phyloP scores from a whole-genome alignment of 305 asterid species.

The Fraxinus paxiana region DNA sequence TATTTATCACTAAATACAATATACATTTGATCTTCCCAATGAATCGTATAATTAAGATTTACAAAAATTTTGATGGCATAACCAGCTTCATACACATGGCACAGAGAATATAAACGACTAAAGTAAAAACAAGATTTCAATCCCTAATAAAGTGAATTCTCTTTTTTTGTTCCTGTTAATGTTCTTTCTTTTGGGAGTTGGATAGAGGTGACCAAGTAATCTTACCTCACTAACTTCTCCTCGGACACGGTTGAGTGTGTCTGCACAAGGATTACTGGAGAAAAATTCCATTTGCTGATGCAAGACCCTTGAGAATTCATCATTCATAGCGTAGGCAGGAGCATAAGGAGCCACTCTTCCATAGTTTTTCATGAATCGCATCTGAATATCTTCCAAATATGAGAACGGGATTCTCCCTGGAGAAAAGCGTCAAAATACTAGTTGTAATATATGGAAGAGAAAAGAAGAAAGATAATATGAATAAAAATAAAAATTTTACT shows the following conservation, averaged over 20 bases:
- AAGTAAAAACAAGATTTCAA: not conserved
- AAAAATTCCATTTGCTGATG: constrained; percentile 98
- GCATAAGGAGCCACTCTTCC: constrained; percentile 75
- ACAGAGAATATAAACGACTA: not conserved
- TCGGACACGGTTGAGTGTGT: constrained; percentile 77
- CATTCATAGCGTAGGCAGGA: constrained; percentile 96
- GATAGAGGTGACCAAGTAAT: constrained; percentile 3
- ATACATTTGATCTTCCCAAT: constrained; percentile 2
- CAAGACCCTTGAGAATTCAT: constrained; percentile 89
- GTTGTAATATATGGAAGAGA: not conserved
- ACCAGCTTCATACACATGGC: constrained; percentile 10
- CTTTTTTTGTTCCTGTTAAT: not conserved
- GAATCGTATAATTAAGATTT: not conserved
- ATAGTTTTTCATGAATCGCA: constrained; percentile 94
- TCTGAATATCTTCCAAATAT: constrained; percentile 85
- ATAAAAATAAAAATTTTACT: not conserved
- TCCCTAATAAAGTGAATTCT: not conserved
- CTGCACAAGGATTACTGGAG: constrained; percentile 89
- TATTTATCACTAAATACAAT: not conserved
- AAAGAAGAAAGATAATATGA: not conserved
- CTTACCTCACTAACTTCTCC: constrained; percentile 93
- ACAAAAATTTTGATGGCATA: constrained; percentile 1
- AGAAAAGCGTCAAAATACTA: constrained; percentile 8
- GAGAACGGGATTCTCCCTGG: constrained; percentile 89
- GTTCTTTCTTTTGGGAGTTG: not conserved